Base-by-base conservation (phyloP, 2,329 filamentous ascomycete species). In the Sclerotinia minor region DNA sequence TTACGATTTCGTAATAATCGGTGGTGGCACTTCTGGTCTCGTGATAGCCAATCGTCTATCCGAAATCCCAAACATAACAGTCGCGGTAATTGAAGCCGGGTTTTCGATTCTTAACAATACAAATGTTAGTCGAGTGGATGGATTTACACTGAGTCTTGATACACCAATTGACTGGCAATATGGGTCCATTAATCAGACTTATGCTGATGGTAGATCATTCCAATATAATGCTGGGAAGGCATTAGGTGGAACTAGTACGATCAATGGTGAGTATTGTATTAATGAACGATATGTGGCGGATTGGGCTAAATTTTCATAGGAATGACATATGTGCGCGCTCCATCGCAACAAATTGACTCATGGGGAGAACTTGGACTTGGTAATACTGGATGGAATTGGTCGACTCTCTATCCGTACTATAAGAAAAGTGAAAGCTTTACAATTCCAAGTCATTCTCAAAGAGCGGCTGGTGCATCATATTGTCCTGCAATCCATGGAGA, bases 351-450 rank as follows among this genome's bases (percentile, higher is more conserved):
- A 78, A 84, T 61, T 76, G 79, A 67, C 83, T 80, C 82, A 26
- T 83, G 81, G 81, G 75, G 75, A 41, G 71, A 70, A 1, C 68
- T 82, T n/a, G 53, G 21, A 35, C 44, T 61, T 6, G 81, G 80
- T 0, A 82, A 81, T 50, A 69, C 74, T 1, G 80, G 79, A 15
- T 83, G 80, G 81, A 76, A 75, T n/a, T 80, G 77, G 73, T 71
- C 79, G 24, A 72, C 72, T n/a, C 73, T 83, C n/a, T 73, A 77
- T 2, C 80, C 79, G 2, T 83, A 82, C 65, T 78, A 82, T 67
- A 76, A 75, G 29, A 82, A 81, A 70, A 78, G 69, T 49, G 69
- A 74, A 53, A 69, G 68, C 26, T 69, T 73, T 11, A 69, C 70
- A 59, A 44, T 69, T 21, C 69, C 71, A 77, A 77, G 13, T 13